A percentile compares a stretch with the other conserved stretches of the same genome.
Conservation (phyloP, 2,329 filamentous ascomycete genomes). For the Monilinia fructicola region DNA sequence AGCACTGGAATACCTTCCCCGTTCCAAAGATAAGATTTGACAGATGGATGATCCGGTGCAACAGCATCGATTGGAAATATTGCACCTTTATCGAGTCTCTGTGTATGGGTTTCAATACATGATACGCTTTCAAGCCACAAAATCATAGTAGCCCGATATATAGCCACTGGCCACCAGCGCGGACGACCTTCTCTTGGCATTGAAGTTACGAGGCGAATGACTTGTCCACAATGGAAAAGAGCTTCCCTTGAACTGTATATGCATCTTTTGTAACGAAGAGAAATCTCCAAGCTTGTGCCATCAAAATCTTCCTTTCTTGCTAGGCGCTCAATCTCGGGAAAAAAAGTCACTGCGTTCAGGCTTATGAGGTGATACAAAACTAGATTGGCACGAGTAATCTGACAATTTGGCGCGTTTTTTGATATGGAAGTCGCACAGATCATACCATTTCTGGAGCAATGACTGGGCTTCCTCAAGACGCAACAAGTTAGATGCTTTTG, state of each 20-base stretch:
- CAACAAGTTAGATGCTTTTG: conserved; percentile 58
- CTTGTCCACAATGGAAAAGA: conserved; percentile 66
- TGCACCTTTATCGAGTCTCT: conserved; percentile 39
- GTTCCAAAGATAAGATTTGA: conserved; percentile 53
- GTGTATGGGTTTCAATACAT: conserved; percentile 46
- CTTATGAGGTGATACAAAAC: conserved; percentile 70
- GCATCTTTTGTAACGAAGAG: conserved; percentile 60
- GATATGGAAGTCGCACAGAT: conserved; percentile 57
- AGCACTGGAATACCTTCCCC: conserved; percentile 53
- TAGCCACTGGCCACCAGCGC: conserved; percentile 68
- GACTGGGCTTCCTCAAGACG: conserved; percentile 64
- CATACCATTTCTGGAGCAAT: conserved; percentile 65
- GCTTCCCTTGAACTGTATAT: conserved; percentile 63
- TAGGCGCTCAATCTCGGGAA: conserved; percentile 65
- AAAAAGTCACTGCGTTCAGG: conserved; percentile 66
- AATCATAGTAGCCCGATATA: conserved; percentile 65
- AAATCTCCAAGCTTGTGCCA: conserved; percentile 51
- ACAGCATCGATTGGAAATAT: conserved; percentile 53
- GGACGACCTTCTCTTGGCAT: conserved; percentile 63
- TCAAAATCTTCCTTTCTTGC: conserved; percentile 61
- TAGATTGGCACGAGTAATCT: conserved; percentile 63
- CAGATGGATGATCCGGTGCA: conserved; percentile 50
- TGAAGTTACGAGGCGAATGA: conserved; percentile 58
- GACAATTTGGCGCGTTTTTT: conserved; percentile 56
- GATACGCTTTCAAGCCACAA: conserved; percentile 62